Evolutionary conservation across 2,329 filamentous ascomycete species (phyloP), one percentile per base, ranked within the genome.

Genomic region (Alternaria sp.): DNA sequence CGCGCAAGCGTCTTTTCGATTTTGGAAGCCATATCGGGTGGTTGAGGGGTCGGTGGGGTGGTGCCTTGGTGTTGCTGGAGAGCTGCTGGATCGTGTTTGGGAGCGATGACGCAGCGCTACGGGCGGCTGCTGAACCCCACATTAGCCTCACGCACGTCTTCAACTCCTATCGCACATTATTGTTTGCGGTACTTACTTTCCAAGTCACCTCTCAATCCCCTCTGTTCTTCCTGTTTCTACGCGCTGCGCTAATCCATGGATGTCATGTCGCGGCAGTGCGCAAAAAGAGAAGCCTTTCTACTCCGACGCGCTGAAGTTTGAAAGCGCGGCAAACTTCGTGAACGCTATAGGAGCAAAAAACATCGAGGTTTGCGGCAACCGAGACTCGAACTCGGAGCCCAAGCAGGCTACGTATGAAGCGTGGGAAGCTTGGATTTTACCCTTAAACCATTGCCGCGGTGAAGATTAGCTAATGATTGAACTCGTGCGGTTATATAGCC

Each of bases 1-100:
- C 90, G 86, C 65, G 88, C 87, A 72, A 92, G 89, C 47, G 90
- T 91, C 81, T 91, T 91, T 65, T 91, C 88, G 60, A 92, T 90
- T 72, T 89, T 89, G 57, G 84, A 73, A 62, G 74, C 70, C 74
- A 76, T 76, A 23, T 10, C 46, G 54, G 40, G 40, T 19, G 32
- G 32, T 21, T 25, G 25, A 36, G 57, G 5, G 28, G 44, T 49
- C 43, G 40, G 32, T 49, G 46, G 50, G 36, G 28, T 5, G 11
- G 26, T 36, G 26, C 30, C 23, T n/a, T 43, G 21, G n/a, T 46
- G 52, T 26, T 57, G 58, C 21, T 54, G 52, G 52, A 36, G 23
- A 59, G 54, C 51, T 57, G 11, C 46, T 56, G 52, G 28, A 49
- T 57, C 23, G 28, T 44, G 58, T 61, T 57, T 44, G 32, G 47